These are phyloP conservation scores for Ceratobasidium sp. DNA, from an alignment of 1,284 basidiomycete species.

Conservation along the genomic window DNA sequence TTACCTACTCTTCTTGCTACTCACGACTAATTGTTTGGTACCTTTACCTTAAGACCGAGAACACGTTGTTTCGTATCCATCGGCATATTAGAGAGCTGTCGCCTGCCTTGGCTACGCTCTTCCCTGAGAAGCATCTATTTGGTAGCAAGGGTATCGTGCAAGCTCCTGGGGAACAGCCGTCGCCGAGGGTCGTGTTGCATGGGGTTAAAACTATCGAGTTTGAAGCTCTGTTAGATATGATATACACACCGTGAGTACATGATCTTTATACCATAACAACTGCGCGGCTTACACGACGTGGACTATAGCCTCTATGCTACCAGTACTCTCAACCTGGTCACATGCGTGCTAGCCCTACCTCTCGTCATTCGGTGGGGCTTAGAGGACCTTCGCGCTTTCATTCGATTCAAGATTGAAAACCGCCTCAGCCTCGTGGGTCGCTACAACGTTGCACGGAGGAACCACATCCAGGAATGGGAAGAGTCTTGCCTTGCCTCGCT, in stretches of 20 bases:
- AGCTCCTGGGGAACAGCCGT: background rate
- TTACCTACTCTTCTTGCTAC: too few relatives aligned
- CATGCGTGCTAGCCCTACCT: background rate
- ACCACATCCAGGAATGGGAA: background rate
- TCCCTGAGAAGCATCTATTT: background rate
- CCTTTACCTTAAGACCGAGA: background rate
- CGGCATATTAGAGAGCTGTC: background rate
- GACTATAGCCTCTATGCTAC: background rate
- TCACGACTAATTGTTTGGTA: too few relatives aligned
- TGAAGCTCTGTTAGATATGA: background rate
- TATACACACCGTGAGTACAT: constrained; percentile 10
- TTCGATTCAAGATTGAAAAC: background rate
- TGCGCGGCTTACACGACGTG: background rate
- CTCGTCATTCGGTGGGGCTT: background rate
- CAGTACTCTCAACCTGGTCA: background rate
- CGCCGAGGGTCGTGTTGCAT: background rate
- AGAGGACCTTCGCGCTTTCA: background rate
- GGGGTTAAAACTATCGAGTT: background rate
- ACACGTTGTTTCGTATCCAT: background rate
- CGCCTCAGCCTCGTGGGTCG: background rate
- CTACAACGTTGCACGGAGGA: background rate
- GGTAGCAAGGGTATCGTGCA: background rate
- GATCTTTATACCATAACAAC: background rate
- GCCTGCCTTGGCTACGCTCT: background rate
- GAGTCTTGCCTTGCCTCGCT: background rate